Conservation (phyloP, 768 basidiomycete genomes). For the Lactarius hengduanensis region DNA sequence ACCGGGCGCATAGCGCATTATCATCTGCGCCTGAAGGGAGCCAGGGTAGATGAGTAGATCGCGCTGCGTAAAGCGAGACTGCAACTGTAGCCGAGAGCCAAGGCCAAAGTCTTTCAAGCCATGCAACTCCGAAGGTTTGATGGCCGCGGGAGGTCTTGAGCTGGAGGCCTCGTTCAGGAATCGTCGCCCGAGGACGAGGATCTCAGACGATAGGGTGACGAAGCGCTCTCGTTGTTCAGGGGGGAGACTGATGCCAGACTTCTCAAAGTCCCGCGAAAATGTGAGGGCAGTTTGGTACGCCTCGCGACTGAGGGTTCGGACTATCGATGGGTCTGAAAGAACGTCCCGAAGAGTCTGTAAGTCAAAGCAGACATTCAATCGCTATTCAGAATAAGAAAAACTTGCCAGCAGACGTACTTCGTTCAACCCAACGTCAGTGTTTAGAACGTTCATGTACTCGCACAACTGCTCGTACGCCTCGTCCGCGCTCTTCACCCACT, state of each 20-base stretch:
- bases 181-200: constrained; percentile 80
- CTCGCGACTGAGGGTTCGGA: constrained; percentile 65
- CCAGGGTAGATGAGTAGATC: constrained; percentile 80
- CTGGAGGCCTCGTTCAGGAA: constrained; percentile 71
- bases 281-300: constrained; percentile 87
- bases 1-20: constrained; percentile 83
- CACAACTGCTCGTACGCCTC: constrained; percentile 87
- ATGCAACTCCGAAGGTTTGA: constrained; percentile 65
- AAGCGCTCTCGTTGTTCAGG: constrained; percentile 74
- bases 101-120: constrained; percentile 77
- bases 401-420: constrained; percentile 54
- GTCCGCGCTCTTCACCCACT: constrained; percentile 84
- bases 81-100: constrained; percentile 69
- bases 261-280: constrained; percentile 96
- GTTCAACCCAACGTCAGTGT: constrained; percentile 89
- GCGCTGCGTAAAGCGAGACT: constrained; percentile 73
- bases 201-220: constrained; percentile 86
- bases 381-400: constrained; percentile 15
- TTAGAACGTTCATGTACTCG: constrained; percentile 96
- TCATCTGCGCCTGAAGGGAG: constrained; percentile 89
- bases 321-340: constrained; percentile 63
- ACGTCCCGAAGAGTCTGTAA: constrained; percentile 68
- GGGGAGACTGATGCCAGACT: constrained; percentile 91
- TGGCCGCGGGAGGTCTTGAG: constrained; percentile 62
- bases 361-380: neutral